Evolutionary conservation across 2,329 filamentous ascomycete species (phyloP), one percentile per base, ranked within the genome.

Genomic region (Colletotrichum noveboracense): DNA sequence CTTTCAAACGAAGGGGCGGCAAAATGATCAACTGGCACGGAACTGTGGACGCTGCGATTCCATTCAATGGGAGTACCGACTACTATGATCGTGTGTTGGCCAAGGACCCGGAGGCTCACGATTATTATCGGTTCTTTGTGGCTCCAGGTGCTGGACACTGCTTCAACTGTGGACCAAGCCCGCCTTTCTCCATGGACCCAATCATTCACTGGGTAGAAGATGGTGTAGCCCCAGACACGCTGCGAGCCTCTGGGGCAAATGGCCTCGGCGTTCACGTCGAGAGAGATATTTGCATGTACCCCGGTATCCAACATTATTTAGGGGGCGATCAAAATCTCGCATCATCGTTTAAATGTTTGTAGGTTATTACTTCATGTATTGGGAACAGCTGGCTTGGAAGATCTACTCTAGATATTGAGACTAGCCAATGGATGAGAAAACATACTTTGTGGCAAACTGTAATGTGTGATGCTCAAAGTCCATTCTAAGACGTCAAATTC

Each of bases 141-240:
- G 85, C 90, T 4, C 88, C 88, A 2, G 89, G 89, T 1, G 86
- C 90, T 81, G 83, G 81, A 16, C 89, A 91, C 79, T 91, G 89
- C 21, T 56, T 56, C 52, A 26, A 56, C 8, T 56, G 21, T 4
- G 21, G 52, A 26, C 52, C 52, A 56, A 26, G 21, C 16, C 52
- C 52, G 13, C 7, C 52, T 16, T 9, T 56, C 52, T 56, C 52
- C 6, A 26, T 56, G 26, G 52, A 56, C 2, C 52, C 52, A 18
- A 24, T 56, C 14, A 7, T 56, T 56, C 21, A 56, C 13, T 56
- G 21, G 21, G 52, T 56, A 7, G 52, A 56, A 26, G 21, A 26
- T 26, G 26, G 52, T 3, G 52, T 28, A 7, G 13, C 52, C 13
- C 52, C 13, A 56, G 52, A 26, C 52, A 56, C 21, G 21, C 21